Base-by-base conservation (phyloP, 176 grass and related monocot genomes). In the Hordeum marinum region DNA sequence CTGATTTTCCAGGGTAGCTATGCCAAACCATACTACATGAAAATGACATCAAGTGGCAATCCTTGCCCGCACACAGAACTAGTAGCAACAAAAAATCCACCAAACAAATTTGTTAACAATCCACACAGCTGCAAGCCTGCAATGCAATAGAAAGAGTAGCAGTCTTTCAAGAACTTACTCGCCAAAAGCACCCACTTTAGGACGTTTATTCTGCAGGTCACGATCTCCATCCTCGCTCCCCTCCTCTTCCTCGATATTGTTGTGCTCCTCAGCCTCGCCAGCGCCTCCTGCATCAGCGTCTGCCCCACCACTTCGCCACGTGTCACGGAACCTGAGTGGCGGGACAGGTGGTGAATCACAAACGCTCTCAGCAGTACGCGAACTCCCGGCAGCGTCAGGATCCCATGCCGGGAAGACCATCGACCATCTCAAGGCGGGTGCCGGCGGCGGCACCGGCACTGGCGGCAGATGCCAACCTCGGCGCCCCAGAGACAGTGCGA, bases 201-300 rank as follows among this genome's bases (percentile, higher is more conserved):
- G 85, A 21, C 93, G 90, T 70, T 99, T 99, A 87, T 95, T 90
- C 75, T 92, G 91, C 32, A 88, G 62, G 60, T 95, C 95, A 52
- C 87, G 81, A 23, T 85, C 85, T 24, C 68, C 82, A 42, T 87
- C 82, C 9, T 68, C 66, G 14, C 36, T 64, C 41, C 74, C 81
- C 9, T 81, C 84, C 5, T 31, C 41, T 15, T 90, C 85, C 27
- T 80, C 80, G 27, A 78, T 84, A 40, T 37, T 70, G 9, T 66
- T 73, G 9, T 42, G 79, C 39, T 66, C 85, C 77, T 68, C 77
- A 9, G 11, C 41, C 14, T 78, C 69, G 12, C 13, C 14, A 68
- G 58, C n/a, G 5, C n/a, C 34, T 60, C 29, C 45, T 7, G 59
- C 63, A 62, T 29, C 75, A 27, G 9, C 45, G 0, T 86, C 58